Evolutionary conservation across 116 monocot species (phyloP).

Genomic region (Zostera marina): DNA sequence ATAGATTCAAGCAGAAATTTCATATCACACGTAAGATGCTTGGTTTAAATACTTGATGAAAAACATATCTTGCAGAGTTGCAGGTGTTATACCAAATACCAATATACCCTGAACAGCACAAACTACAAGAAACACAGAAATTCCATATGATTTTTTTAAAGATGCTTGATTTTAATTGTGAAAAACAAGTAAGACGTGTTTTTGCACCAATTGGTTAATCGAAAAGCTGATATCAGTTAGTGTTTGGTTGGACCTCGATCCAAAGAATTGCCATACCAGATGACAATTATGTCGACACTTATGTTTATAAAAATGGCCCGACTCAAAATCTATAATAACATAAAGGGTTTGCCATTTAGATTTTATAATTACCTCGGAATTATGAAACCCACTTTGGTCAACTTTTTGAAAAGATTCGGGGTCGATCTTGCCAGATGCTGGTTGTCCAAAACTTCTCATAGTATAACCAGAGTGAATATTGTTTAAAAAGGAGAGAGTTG

Average conservation of each 20-base stretch:
- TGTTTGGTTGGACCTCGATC: no score
- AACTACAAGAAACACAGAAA: conserved; percentile 74
- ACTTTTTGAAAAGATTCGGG: conserved; percentile 31
- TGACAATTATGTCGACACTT: conserved; percentile 79
- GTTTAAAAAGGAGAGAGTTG: not conserved
- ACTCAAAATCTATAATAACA: not conserved
- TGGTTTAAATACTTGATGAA: not conserved
- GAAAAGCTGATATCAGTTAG: no score
- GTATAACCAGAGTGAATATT: not conserved
- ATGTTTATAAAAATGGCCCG: conserved; percentile 26
- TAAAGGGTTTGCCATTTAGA: not conserved
- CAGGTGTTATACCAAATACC: no score
- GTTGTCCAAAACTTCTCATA: conserved; percentile 41
- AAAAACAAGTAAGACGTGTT: no score
- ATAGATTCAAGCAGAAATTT: conserved; percentile 78
- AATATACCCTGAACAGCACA: conserved; percentile 54
- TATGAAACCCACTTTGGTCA: conserved; percentile 43
- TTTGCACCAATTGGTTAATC: no score
- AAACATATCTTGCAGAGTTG: conserved; percentile 55
- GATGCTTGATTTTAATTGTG: no score
- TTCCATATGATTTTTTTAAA: no score
- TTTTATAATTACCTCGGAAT: conserved; percentile 43
- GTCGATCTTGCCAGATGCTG: conserved; percentile 29
- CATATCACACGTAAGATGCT: conserved; percentile 49
- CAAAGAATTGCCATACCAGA: no score